phyloP scores from a whole-genome alignment of 2,329 filamentous ascomycete species.

The Byssothecium circinans region DNA sequence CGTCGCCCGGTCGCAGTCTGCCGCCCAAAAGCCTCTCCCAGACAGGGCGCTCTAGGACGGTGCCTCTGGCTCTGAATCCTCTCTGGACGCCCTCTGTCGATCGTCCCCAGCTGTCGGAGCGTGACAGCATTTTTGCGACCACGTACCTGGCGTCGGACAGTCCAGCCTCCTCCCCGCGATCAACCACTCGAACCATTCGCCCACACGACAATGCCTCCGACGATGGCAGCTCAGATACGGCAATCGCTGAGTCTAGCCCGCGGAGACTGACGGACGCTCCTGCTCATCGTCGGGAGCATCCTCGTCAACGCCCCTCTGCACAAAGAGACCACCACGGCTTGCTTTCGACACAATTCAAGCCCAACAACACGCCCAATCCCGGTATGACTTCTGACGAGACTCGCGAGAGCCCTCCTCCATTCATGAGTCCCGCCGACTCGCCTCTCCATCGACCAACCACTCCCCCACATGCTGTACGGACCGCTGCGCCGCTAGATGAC shows the following conservation, averaged over 20 bases:
- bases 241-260: slow-evolving; percentile 30
- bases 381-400: slow-evolving; percentile 23
- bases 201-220: slow-evolving; percentile 32
- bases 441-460: slow-evolving; percentile 37
- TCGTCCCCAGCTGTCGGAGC: slow-evolving; percentile 59
- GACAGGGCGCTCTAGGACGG: slow-evolving; percentile 38
- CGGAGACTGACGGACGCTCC: slow-evolving; percentile 38
- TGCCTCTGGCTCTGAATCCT: slow-evolving; percentile 35
- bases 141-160: slow-evolving; percentile 59
- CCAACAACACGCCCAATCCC: slow-evolving; percentile 12
- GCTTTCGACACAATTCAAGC: slow-evolving; percentile 38
- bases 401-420: slow-evolving; percentile 38
- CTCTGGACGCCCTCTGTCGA: slow-evolving; percentile 43
- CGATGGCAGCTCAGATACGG: slow-evolving; percentile 31
- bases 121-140: slow-evolving; percentile 66
- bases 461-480: slow-evolving; percentile 25
- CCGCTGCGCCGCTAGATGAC: slow-evolving; percentile 28
- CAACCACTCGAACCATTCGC: slow-evolving; percentile 25
- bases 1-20: slow-evolving; percentile 18
- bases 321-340: slow-evolving; percentile 36
- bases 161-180: slow-evolving; percentile 43
- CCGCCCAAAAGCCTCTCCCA: slow-evolving; percentile 25
- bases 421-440: slow-evolving; percentile 44
- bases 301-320: slow-evolving; percentile 23
- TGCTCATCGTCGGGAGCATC: slow-evolving; percentile 34